Evolutionary conservation across 2,329 filamentous ascomycete species (phyloP), one percentile per base, ranked within the genome.

Genomic region (Aspergillus sp.): DNA sequence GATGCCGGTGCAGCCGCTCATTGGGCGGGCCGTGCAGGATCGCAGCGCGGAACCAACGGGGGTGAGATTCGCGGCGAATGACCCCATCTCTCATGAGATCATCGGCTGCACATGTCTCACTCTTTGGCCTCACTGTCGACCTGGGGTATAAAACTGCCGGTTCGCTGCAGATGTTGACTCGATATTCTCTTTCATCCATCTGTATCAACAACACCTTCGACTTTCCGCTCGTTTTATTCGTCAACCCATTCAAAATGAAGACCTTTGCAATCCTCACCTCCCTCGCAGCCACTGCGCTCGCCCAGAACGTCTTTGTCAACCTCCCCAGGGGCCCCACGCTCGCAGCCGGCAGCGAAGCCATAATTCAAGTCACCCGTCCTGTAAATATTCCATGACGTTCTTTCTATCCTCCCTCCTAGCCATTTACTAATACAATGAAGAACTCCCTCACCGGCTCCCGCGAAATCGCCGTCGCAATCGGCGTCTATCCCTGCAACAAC

Each of bases 391-490:
- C 25, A 28, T 28, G 6, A 28, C 7, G n/a, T 28, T 15, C 28
- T 3, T 9, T 7, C 1, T 11, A 28, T 43, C 15, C 46, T 23
- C n/a, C 4, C 7, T 5, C 34, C 13, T 9, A 13, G 2, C 2
- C 8, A 13, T 13, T 41, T 15, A 52, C 22, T 57, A 28, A 31
- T 6, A 15, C 23, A 13, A 9, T 34, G 0, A 22, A 75, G 71
- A 71, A 74, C 59, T 63, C 68, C 30, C 57, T 71, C 5, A 76
- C 69, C 7, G 54, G 61, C 1, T 73, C 71, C 3, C 53, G 62
- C 5, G 72, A 76, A 38, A 63, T 75, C 55, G 68, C 58, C 1
- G 61, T 76, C 43, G 72, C 70, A 8, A 75, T 76, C 25, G 74
- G 74, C 2, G 59, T 76, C 22, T 51, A 68, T 8, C 71, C 71